phyloP scores from a whole-genome alignment of 179 eudicot genomes.

The Spinacia oleracea region DNA sequence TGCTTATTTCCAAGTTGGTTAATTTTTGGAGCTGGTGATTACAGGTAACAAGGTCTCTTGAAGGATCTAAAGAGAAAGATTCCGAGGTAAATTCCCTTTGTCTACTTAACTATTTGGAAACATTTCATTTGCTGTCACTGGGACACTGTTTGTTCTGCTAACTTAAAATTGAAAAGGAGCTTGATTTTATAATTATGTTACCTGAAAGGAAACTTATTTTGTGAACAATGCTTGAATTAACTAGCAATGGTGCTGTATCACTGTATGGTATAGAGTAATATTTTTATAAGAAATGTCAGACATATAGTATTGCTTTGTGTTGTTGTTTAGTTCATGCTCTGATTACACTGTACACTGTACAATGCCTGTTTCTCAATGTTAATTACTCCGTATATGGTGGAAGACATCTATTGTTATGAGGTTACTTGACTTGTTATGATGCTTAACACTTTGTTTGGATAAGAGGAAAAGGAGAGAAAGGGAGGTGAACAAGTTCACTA shows the following conservation, averaged over 20 bases:
- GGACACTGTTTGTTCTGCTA: neutral
- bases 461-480: no score
- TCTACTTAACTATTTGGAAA: neutral
- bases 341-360: neutral
- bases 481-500: no score
- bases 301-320: neutral
- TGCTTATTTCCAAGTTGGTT: neutral
- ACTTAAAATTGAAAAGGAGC: neutral
- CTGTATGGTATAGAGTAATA: neutral
- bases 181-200: neutral
- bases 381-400: neutral
- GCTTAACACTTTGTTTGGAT: neutral
- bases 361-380: neutral
- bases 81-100: slow-evolving; percentile 52
- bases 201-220: neutral
- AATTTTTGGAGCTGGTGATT: slow-evolving; percentile 1
- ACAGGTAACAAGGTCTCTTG: slow-evolving; percentile 57
- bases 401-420: neutral
- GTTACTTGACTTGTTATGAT: neutral
- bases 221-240: neutral
- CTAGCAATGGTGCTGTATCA: neutral
- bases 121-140: neutral
- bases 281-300: no score
- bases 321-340: neutral
- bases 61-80: slow-evolving; percentile 49